A percentile compares a stretch with the other conserved stretches of the same genome.
Evolutionary conservation across 768 basidiomycete genomes (phyloP).

Genomic region (Russula olivacea): DNA sequence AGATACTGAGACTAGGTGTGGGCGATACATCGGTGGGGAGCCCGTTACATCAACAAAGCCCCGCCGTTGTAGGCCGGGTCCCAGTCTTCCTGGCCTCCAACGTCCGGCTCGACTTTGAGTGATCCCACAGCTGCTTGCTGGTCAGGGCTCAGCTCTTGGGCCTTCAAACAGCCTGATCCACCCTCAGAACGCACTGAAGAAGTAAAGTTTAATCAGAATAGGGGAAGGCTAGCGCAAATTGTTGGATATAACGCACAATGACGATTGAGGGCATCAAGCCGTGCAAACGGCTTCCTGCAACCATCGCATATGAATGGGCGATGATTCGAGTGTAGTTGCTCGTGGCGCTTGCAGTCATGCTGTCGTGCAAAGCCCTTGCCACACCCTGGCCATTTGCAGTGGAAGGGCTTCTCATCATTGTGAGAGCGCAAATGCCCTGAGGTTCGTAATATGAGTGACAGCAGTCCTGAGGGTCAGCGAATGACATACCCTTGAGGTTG

Average conservation of each 20-base stretch:
- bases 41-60: not conserved
- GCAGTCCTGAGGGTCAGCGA: not conserved
- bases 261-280: constrained; percentile 91
- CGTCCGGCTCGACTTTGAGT: constrained; percentile 8
- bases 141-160: constrained; percentile 31
- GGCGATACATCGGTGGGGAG: not conserved
- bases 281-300: constrained; percentile 87
- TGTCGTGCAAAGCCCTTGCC: constrained; percentile 91
- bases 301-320: constrained; percentile 91
- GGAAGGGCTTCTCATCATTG: constrained; percentile 91
- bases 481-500: constrained; percentile 73
- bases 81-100: constrained; percentile 9
- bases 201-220: not conserved
- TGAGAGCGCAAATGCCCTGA: constrained; percentile 90
- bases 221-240: not conserved
- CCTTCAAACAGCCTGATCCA: constrained; percentile 64
- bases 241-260: constrained; percentile 52
- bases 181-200: constrained; percentile 69
- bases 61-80: not conserved
- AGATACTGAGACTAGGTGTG: not conserved
- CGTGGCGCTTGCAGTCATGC: constrained; percentile 96
- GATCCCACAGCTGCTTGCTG: constrained; percentile 1
- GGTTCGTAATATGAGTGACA: constrained; percentile 4
- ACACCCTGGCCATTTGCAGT: constrained; percentile 92
- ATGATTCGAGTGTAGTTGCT: constrained; percentile 89